Evolutionary conservation across 192 early-diverging fungal genomes (phyloP).

Genomic region (Dimargaris xerosporica): DNA sequence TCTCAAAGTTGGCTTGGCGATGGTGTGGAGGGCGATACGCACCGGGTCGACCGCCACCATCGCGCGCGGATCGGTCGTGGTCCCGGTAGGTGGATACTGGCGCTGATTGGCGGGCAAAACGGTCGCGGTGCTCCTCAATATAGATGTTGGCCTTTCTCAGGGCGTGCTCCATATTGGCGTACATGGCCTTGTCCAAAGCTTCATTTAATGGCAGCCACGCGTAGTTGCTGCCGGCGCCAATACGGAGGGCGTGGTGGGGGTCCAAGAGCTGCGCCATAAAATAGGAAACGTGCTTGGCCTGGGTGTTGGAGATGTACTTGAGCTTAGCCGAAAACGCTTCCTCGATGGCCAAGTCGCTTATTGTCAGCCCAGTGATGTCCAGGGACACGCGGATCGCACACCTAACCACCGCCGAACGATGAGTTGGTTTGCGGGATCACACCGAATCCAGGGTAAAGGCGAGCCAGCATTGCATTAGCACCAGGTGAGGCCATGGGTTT

Average conservation of each 20-base stretch:
- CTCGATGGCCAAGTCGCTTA: constrained; percentile 52
- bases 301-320: constrained; percentile 65
- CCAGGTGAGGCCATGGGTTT: not conserved
- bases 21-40: constrained; percentile 9
- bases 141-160: constrained; percentile 48
- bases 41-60: not conserved
- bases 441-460: not conserved
- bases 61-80: constrained; percentile 16
- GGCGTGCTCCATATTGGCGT: constrained; percentile 72
- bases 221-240: constrained; percentile 52
- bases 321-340: constrained; percentile 59
- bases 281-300: constrained; percentile 69
- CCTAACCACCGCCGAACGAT: constrained; percentile 26
- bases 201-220: constrained; percentile 50
- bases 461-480: not conserved
- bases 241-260: constrained; percentile 38
- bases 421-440: not conserved
- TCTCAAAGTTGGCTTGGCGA: constrained; percentile 9
- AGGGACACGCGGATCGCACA: constrained; percentile 61
- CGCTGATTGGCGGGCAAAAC: constrained; percentile 17
- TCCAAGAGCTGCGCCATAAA: constrained; percentile 56
- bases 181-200: constrained; percentile 50
- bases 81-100: constrained; percentile 24
- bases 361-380: constrained; percentile 54
- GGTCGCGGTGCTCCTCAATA: constrained; percentile 37